Evolutionary conservation across 1,284 basidiomycete species (phyloP).

Genomic region (Peniophora sp.): DNA sequence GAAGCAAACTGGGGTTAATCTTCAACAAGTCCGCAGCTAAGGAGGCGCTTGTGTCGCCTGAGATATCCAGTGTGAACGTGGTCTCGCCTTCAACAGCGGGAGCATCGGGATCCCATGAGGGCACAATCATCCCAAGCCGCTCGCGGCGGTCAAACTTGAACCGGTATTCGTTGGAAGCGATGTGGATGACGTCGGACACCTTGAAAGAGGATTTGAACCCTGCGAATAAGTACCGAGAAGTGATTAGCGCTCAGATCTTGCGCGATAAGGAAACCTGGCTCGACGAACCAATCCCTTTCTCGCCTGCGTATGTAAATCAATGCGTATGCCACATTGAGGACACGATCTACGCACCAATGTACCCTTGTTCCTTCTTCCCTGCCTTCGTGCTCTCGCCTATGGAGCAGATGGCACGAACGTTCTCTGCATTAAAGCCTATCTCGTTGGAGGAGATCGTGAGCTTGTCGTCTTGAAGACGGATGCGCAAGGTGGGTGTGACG

Average conservation of each 20-base stretch:
- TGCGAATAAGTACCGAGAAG: background rate
- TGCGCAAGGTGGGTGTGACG: constrained; percentile 9
- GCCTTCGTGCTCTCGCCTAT: constrained; percentile 18
- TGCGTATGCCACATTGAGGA: background rate
- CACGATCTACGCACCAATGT: constrained; percentile 13
- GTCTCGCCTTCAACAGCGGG: no score
- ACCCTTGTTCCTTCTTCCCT: constrained; percentile 9
- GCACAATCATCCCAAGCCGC: constrained; percentile 17
- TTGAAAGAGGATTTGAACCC: constrained; percentile 20
- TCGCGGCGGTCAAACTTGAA: constrained; percentile 14
- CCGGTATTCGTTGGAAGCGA: constrained; percentile 12
- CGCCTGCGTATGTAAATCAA: constrained; percentile 10
- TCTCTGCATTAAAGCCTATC: constrained; percentile 12
- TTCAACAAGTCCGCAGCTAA: constrained; percentile 7
- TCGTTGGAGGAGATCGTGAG: constrained; percentile 16
- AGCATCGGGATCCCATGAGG: constrained; percentile 1
- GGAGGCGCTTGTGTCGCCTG: constrained; percentile 1
- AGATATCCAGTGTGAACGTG: no score
- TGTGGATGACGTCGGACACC: constrained; percentile 14
- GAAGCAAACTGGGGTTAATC: constrained; percentile 14
- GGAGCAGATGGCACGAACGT: constrained; percentile 17
- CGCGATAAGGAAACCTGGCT: background rate
- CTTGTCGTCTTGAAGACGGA: constrained; percentile 8
- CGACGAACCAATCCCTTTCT: constrained; percentile 16
- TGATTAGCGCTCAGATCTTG: no score